A percentile compares a stretch with the other conserved stretches of the same genome.
Conservation (phyloP, 192 early-diverging fungal genomes). For the Linderina pennispora region DNA sequence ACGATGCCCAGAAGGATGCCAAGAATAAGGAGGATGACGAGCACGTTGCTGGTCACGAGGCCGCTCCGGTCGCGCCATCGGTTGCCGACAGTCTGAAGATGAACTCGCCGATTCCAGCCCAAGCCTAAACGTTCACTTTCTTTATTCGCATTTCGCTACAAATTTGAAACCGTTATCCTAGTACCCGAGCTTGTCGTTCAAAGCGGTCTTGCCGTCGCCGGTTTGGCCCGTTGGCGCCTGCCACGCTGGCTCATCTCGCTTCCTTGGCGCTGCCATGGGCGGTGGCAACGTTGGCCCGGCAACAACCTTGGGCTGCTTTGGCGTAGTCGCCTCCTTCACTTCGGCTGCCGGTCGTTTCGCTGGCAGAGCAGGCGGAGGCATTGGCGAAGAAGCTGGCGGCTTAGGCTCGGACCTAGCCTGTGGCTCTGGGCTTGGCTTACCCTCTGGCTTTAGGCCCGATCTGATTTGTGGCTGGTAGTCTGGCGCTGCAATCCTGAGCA, state of each 20-base stretch:
- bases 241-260: constrained; percentile 11
- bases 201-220: constrained; percentile 36
- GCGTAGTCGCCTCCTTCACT: no score
- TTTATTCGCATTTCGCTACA: no score
- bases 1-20: background rate
- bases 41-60: constrained; percentile 30
- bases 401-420: background rate
- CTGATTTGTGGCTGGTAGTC: background rate
- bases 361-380: background rate
- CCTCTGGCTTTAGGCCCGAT: background rate
- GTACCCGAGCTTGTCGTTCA: constrained; percentile 44
- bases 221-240: constrained; percentile 31
- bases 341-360: no score
- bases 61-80: no score
- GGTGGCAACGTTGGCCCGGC: no score
- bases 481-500: constrained; percentile 26
- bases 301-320: no score
- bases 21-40: constrained; percentile 18
- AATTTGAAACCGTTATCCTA: no score
- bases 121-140: background rate
- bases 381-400: background rate
- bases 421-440: background rate
- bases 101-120: constrained; percentile 4
- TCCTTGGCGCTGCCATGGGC: background rate
- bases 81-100: no score